Evolutionary conservation across 768 basidiomycete genomes (phyloP), one percentile per base, ranked within the genome.

Genomic region (Neoboletus subvelutipes): DNA sequence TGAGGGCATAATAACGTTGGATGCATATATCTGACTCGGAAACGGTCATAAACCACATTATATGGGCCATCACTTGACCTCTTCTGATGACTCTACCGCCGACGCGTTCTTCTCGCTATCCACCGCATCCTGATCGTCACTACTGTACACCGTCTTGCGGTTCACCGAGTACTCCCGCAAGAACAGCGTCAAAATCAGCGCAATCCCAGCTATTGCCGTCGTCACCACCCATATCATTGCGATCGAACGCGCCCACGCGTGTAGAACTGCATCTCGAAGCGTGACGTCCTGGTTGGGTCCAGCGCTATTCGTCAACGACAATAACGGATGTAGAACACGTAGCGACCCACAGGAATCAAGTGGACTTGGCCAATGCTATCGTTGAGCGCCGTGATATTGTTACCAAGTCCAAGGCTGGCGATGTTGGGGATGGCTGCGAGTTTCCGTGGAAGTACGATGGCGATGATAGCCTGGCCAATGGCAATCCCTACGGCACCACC

Each of bases 401-500:
- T 77, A 58, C 78, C 73, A 13, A 61, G 20, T 9, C 50, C 51
- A 10, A 75, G 60, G 15, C 51, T 52, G 7, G 41, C 34, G 5
- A 74, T 51, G n/a, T 70, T 71, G 1, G 73, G 70, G 20, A 81
- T 75, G 1, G 56, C 57, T 0, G 61, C 60, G 1, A 80, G 69
- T 46, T 73, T 72, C 36, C 57, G 67, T 18, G 66, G 67, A 46
- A 79, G 67, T 3, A 86, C 80, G 52, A 79, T 84, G 1, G 85
- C 74, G 57, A 84, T 84, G 55, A 90, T 84, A 4, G 84, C 85
- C 61, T 90, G 84, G 15, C 88, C 86, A 34, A 89, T 67, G 0
- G 90, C 80, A 49, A 91, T 82, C 8, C 88, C 88, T 26, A 90
- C 76, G 0, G 88, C 88, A 9, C 86, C 88, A 7, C 90, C 90